These are phyloP conservation scores for Neonectria coccinea DNA, from an alignment of 2,329 filamentous ascomycete genomes.

Conservation along the genomic window DNA sequence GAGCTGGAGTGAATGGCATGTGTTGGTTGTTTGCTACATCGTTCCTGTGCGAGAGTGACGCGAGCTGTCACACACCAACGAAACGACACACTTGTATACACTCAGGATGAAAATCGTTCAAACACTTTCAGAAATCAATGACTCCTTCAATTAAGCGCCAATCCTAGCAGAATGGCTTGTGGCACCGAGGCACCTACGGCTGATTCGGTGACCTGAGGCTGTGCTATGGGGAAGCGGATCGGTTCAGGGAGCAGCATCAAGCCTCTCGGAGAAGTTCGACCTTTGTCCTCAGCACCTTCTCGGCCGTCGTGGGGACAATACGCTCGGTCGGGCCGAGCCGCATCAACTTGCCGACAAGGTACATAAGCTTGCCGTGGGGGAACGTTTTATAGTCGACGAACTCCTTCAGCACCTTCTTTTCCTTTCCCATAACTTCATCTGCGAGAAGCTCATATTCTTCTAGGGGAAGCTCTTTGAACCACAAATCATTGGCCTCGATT, in stretches of 20 bases:
- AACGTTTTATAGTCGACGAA: constrained; percentile 59
- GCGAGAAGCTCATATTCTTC: constrained; percentile 64
- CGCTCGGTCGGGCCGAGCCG: constrained; percentile 64
- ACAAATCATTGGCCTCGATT: constrained; percentile 61
- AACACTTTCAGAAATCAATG: constrained; percentile 29
- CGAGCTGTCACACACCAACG: constrained; percentile 30
- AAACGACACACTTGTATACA: constrained; percentile 32
- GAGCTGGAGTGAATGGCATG: constrained; percentile 13
- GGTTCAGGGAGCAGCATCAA: constrained; percentile 26
- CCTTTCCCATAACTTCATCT: constrained; percentile 56
- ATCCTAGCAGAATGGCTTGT: constrained; percentile 26
- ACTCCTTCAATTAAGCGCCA: constrained; percentile 26
- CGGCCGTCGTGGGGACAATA: constrained; percentile 65
- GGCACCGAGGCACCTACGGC: constrained; percentile 34
- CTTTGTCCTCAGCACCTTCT: constrained; percentile 57
- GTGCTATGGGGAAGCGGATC: constrained; percentile 29
- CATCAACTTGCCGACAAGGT: constrained; percentile 70
- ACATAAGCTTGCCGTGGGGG: constrained; percentile 71
- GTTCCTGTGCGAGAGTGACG: constrained; percentile 31
- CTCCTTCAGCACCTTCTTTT: constrained; percentile 60
- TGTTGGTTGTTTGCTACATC: constrained; percentile 36
- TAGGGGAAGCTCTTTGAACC: constrained; percentile 64
- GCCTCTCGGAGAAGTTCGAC: constrained; percentile 40
- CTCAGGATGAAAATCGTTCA: constrained; percentile 33
- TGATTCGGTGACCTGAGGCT: constrained; percentile 27